These are phyloP conservation scores for Mycena alexandri DNA, from an alignment of 768 basidiomycete species.

Conservation along the genomic window DNA sequence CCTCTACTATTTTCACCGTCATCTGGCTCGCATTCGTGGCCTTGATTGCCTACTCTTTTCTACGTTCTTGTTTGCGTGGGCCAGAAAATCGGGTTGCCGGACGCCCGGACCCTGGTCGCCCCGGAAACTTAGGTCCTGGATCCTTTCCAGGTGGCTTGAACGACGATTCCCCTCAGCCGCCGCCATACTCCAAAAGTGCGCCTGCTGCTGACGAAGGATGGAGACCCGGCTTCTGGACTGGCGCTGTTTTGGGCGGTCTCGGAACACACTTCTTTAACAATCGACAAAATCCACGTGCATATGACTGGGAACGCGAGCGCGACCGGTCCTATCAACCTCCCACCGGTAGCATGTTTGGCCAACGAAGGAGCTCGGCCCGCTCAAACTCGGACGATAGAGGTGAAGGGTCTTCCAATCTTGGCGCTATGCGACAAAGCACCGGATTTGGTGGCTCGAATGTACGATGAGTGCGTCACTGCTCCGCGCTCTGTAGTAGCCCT, in stretches of 20 bases:
- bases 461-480: constrained; percentile 56
- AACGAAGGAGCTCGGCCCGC: constrained; percentile 43
- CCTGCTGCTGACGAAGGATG: constrained; percentile 41
- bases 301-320: constrained; percentile 71
- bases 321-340: constrained; percentile 30
- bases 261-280: constrained; percentile 69
- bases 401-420: constrained; percentile 78
- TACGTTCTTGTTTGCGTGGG: constrained; percentile 65
- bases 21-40: constrained; percentile 68
- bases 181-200: constrained; percentile 67
- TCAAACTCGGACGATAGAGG: constrained; percentile 63
- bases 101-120: constrained; percentile 47
- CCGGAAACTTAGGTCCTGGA: constrained; percentile 54
- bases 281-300: constrained; percentile 46
- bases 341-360: constrained; percentile 45
- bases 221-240: constrained; percentile 87
- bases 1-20: constrained; percentile 64
- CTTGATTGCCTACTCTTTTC: constrained; percentile 68
- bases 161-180: constrained; percentile 60
- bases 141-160: constrained; percentile 67
- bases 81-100: constrained; percentile 46
- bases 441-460: constrained; percentile 85
- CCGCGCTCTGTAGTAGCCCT: not conserved
- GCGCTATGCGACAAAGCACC: constrained; percentile 80
- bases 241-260: constrained; percentile 79